Percentiles rank a stretch among this genome's conserved stretches.
These are phyloP conservation scores for Otatea glauca DNA, from an alignment of 176 grass and related monocot species.

Conservation along the genomic window DNA sequence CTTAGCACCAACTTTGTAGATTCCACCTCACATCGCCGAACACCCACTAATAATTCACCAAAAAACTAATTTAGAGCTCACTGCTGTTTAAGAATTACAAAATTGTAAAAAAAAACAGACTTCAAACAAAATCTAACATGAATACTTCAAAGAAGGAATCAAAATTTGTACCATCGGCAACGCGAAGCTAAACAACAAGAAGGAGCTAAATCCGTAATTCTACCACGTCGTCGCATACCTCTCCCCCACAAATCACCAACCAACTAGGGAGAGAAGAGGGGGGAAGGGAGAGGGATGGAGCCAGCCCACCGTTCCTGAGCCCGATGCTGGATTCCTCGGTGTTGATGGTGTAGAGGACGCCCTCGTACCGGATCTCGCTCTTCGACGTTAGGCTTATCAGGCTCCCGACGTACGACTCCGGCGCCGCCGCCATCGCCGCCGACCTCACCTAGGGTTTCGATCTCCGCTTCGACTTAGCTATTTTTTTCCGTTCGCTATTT, in stretches of 20 bases:
- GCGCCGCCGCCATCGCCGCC: constrained; percentile 34
- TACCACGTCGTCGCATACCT: neutral
- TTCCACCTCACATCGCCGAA: neutral
- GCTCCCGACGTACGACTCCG: constrained; percentile 86
- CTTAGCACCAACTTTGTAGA: neutral
- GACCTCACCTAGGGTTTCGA: constrained; percentile 52
- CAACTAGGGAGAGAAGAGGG: neutral
- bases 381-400: constrained; percentile 92
- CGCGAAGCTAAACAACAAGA: neutral
- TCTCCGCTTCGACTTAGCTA: neutral
- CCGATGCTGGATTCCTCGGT: constrained; percentile 96
- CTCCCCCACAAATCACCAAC: neutral
- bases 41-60: neutral
- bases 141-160: neutral
- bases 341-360: constrained; percentile 96
- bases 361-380: constrained; percentile 97
- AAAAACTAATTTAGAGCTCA: neutral
- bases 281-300: neutral
- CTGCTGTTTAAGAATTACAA: neutral
- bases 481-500: neutral
- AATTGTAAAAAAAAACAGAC: neutral
- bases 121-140: neutral
- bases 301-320: constrained; percentile 65
- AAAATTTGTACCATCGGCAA: neutral
- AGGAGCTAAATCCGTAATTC: neutral